These are phyloP conservation scores for Phytophthora kernoviae DNA, from an alignment of 352 stramenopile genomes.

Conservation along the genomic window DNA sequence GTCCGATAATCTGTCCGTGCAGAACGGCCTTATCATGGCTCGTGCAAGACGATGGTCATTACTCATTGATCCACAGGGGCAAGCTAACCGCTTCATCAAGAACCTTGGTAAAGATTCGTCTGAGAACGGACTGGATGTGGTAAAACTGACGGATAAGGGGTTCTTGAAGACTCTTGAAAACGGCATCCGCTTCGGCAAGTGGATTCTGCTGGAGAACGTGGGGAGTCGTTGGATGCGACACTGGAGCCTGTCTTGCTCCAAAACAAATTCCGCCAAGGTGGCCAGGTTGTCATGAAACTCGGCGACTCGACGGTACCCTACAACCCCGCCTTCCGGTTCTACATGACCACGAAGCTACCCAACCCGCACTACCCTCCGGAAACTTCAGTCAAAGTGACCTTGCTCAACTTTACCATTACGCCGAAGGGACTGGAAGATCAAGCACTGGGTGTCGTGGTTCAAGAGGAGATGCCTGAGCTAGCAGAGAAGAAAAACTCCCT, in stretches of 20 bases:
- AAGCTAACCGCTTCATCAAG: constrained; percentile 95
- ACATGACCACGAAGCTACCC: constrained; percentile 93
- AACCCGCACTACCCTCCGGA: constrained; percentile 94
- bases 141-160: constrained; percentile 82
- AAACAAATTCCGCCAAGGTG: constrained; percentile 93
- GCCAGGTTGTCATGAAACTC: constrained; percentile 93
- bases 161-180: constrained; percentile 91
- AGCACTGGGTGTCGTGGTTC: constrained; percentile 90
- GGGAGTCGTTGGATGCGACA: constrained; percentile 88
- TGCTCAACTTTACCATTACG: constrained; percentile 95
- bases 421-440: constrained; percentile 91
- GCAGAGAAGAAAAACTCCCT: constrained; percentile 95
- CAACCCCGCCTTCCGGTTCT: constrained; percentile 91
- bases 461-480: constrained; percentile 94
- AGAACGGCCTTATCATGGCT: constrained; percentile 95
- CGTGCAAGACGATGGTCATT: constrained; percentile 89
- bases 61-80: constrained; percentile 92
- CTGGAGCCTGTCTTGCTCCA: constrained; percentile 92
- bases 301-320: constrained; percentile 92
- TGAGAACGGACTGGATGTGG: constrained; percentile 86
- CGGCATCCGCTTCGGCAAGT: constrained; percentile 92
- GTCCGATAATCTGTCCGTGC: constrained; percentile 89
- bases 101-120: constrained; percentile 88
- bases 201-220: constrained; percentile 91
- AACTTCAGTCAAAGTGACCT: constrained; percentile 92